Base-by-base conservation (phyloP, 2,329 filamentous ascomycete species). In the Curvularia sp. region DNA sequence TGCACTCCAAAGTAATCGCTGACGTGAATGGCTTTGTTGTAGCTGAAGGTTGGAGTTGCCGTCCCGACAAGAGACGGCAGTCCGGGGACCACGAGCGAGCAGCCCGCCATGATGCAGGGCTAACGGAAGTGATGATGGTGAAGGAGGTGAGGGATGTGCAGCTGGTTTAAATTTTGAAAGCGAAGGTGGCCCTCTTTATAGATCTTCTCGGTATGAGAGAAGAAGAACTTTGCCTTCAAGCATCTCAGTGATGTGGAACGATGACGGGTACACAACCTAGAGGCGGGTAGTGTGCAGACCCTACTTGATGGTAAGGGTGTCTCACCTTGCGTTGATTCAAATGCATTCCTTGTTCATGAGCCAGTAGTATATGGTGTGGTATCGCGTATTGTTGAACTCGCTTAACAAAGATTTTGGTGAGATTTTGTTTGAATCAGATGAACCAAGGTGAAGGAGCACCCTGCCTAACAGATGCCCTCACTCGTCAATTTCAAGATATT, bases 11-110 rank as follows among this genome's bases (percentile, higher is more conserved):
- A 64, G 13, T 49, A 28, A 24, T 65, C 54, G 49, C 31, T 35
- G 5, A 30, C 4, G 31, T 63, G 56, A 20, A 26, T 33, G 3
- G 30, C 28, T 15, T 15, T n/a, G 30, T 53, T 44, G 24, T 62
- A 62, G 35, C 56, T 61, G 54, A 64, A 65, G 10, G 58, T 64
- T 22, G 63, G 61, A 5, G 38, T 53, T 42, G 39, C 54, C 47
- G 24, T 31, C 49, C 51, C 56, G 22, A 62, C 44, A 5, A 48
- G 30, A 49, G 61, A 49, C n/a, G 54, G 47, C 30, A 65, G 33
- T 13, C 26, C 58, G 5, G 41, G 12, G 35, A 58, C 63, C 10
- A 62, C 51, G 41, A 65, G 62, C 12, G 61, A 64, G 52, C 63
- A 65, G 43, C 49, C 49, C 44, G 60, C 55, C 58, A 61, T 61